phyloP scores from a whole-genome alignment of 2,329 filamentous ascomycete species.

The Penicillium sclerotiorum region DNA sequence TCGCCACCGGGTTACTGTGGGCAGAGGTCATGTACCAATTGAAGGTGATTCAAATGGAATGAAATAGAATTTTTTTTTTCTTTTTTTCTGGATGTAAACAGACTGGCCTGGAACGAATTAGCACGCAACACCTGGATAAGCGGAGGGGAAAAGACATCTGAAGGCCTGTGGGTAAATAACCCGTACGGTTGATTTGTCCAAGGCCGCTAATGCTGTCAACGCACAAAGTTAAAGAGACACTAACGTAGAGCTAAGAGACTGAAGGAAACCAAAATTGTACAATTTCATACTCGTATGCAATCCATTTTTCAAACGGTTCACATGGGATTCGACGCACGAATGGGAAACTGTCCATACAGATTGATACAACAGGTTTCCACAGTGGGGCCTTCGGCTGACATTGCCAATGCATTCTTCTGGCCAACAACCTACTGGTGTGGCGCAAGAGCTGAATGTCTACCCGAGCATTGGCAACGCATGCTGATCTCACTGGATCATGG shows the following conservation, averaged over 20 bases:
- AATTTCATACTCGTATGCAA: background rate
- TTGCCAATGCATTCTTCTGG: background rate
- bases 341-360: conserved; percentile 5
- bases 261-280: background rate
- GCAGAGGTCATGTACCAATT: background rate
- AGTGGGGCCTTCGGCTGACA: conserved; percentile 6
- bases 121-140: background rate
- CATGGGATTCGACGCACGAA: conserved; percentile 18
- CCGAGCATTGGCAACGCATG: background rate
- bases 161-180: background rate
- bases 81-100: background rate
- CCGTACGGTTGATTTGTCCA: background rate
- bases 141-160: background rate
- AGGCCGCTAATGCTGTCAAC: background rate
- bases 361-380: too few relatives aligned
- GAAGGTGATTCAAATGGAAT: background rate
- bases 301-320: conserved; percentile 1
- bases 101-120: background rate
- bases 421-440: conserved; percentile 12
- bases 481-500: conserved; percentile 9
- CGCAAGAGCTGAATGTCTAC: conserved; percentile 11
- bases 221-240: background rate
- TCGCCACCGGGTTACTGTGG: background rate
- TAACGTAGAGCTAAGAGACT: background rate
- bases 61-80: too few relatives aligned